Evolutionary conservation across 306 rosid species (phyloP), one percentile per base, ranked within the genome.

Genomic region (Prunus padus): DNA sequence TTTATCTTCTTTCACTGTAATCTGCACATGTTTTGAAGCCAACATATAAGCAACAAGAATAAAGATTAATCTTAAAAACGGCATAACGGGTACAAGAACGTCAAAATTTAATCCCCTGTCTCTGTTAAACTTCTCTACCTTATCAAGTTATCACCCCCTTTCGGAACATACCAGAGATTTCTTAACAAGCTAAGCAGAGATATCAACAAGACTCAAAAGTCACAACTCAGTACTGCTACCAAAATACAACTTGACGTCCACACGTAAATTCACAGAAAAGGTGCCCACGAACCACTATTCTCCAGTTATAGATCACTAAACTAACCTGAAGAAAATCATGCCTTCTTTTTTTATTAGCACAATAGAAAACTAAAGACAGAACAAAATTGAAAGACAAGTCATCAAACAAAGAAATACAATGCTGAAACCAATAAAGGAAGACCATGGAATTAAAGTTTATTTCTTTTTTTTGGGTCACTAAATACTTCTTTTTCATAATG

Each of bases 1-100:
- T 71, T 95, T 95, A 66, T 95, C 98, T 88, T 95, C 98, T 82
- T 89, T 92, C 40, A 87, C 92, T 11, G 88, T 79, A 46, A 95
- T 87, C 98, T 94, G 88, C 71, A 50, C 78, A 82, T 74, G 64
- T 82, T 16, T 73, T 62, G 60, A 22, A 59, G 78, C 52, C 75
- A 60, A 67, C 28, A 54, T 65, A 69, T 11, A n/a, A 72, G 26
- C 44, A 57, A 59, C 44, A 37, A 44, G 60, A 67, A 55, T 19
- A 31, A 16, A 44, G 54, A 56, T 13, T 11, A n/a, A 37, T 3
- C 55, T 7, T 33, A 69, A 22, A 76, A 40, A 5, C 14, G 37
- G 4, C 14, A 33, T 9, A 49, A 26, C 4, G 23, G 26, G 22
- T 69, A 69, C 14, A 31, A 19, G 23, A 63, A 8, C 15, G 8